Evolutionary conservation across 208 protist genomes (phyloP).

Genomic region (Trypanosoma cruzi): DNA sequence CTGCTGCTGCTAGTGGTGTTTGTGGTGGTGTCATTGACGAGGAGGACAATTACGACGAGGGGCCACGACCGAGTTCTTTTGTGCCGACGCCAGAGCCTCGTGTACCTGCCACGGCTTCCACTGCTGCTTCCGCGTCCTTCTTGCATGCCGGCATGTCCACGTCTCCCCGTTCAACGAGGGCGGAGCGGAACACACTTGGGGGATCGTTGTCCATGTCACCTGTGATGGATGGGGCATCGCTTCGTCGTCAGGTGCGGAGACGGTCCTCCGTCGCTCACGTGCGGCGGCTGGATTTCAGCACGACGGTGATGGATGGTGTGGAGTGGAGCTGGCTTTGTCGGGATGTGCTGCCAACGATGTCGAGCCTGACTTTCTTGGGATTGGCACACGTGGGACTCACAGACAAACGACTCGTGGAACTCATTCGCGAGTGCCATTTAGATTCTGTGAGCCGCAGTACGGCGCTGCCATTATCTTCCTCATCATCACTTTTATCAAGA

Average conservation of each 20-base stretch:
- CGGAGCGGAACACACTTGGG: not conserved
- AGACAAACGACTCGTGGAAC: slow-evolving; percentile 51
- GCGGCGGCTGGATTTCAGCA: slow-evolving; percentile 51
- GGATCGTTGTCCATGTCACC: not conserved
- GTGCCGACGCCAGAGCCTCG: slow-evolving; percentile 13
- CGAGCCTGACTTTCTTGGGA: slow-evolving; percentile 41
- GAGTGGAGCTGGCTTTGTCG: slow-evolving; percentile 75
- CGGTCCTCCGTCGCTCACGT: slow-evolving; percentile 15
- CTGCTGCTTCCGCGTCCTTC: not conserved
- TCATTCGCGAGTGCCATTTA: slow-evolving; percentile 41
- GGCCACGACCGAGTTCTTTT: slow-evolving; percentile 10
- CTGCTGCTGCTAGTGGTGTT: not conserved
- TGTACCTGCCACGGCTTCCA: not conserved
- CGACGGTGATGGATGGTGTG: slow-evolving; percentile 35
- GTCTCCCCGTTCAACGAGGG: not conserved
- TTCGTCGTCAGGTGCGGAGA: slow-evolving; percentile 16
- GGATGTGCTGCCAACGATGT: slow-evolving; percentile 59
- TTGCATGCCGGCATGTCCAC: not conserved
- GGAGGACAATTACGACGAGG: slow-evolving; percentile 8
- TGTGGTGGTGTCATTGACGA: not conserved
- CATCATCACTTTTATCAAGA: not conserved
- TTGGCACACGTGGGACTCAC: slow-evolving; percentile 56
- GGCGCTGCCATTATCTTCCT: not conserved
- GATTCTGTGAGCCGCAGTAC: not conserved
- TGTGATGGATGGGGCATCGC: slow-evolving; percentile 4